Evolutionary conservation across 306 rosid species (phyloP).

Genomic region (Cicer chorassanicum): DNA sequence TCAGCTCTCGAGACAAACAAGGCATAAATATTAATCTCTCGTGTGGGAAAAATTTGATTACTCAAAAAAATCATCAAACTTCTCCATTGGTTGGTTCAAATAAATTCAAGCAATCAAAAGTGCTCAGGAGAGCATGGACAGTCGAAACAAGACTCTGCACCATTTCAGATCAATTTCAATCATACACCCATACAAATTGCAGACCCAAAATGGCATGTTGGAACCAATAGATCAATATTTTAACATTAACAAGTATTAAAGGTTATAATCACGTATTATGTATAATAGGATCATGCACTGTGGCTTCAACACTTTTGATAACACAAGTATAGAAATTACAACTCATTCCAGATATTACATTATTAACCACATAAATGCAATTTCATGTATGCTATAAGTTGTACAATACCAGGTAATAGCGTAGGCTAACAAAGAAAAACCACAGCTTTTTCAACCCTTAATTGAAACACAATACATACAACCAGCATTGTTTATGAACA

Average conservation of each 20-base stretch:
- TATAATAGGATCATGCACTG: not conserved
- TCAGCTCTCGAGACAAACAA: too few relatives aligned
- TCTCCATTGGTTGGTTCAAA: too few relatives aligned
- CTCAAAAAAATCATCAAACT: too few relatives aligned
- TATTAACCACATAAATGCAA: slow-evolving; percentile 22
- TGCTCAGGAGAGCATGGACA: too few relatives aligned
- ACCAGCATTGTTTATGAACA: slow-evolving; percentile 10
- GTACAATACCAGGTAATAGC: slow-evolving; percentile 22
- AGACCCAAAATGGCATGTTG: not conserved
- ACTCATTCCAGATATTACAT: slow-evolving; percentile 20
- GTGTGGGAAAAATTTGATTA: too few relatives aligned
- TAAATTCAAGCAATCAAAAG: too few relatives aligned
- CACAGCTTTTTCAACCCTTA: slow-evolving; percentile 23
- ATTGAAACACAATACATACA: slow-evolving; percentile 38
- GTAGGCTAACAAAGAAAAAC: slow-evolving; percentile 16
- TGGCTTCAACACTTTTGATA: slow-evolving; percentile 14
- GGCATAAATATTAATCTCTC: too few relatives aligned
- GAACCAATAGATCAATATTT: not conserved
- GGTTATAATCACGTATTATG: too few relatives aligned
- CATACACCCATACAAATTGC: not conserved
- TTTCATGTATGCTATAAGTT: slow-evolving; percentile 19
- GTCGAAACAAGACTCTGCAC: not conserved
- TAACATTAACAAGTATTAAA: too few relatives aligned
- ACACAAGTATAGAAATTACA: not conserved
- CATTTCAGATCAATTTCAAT: not conserved